Evolutionary conservation across 495 filamentous ascomycete genomes (phyloP), one percentile per base, ranked within the genome.

Genomic region (Neurospora sp.): DNA sequence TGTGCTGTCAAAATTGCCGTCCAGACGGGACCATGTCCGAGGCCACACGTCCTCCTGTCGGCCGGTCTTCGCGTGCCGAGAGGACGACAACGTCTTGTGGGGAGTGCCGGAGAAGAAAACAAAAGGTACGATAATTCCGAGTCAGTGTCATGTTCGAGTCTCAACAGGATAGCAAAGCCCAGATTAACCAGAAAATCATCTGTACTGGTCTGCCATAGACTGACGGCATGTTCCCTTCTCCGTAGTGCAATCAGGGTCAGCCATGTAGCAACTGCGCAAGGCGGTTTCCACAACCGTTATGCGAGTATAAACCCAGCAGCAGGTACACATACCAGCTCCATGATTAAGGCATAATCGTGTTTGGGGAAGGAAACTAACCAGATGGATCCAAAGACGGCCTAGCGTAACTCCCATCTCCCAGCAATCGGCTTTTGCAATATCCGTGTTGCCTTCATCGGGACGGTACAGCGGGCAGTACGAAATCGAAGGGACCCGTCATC

Each of bases 231-330:
- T 39, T 59, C 43, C 34, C 39, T 28, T 70, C 28, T 34, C 48
- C 43, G 31, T 48, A 83, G 82, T 83, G 82, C 71, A 81, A 82
- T 71, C 82, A 83, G 73, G 80, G 78, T 24, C 79, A 79, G 31
- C 82, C 82, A 42, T 83, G 82, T 75, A 80, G 76, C 74, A 83
- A 83, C 72, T 83, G 82, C 43, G 78, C 78, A 24, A 77, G 82
- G 39, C 73, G 82, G 34, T 83, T 83, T 59, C 82, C 82, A 1
- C 82, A 78, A 69, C 82, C 82, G 5, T 43, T 73, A 3, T 83
- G 82, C 75, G 81, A 83, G 74, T 83, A 83, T 73, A 79, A 74
- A 69, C 69, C 73, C 4, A 77, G 54, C 59, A 78, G 59, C 75
- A 82, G 79, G 81, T 81, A 71, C 21, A 66, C 28, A 31, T 66